Evolutionary conservation across 257 asterid genomes (phyloP).

Genomic region (Verbena officinalis): DNA sequence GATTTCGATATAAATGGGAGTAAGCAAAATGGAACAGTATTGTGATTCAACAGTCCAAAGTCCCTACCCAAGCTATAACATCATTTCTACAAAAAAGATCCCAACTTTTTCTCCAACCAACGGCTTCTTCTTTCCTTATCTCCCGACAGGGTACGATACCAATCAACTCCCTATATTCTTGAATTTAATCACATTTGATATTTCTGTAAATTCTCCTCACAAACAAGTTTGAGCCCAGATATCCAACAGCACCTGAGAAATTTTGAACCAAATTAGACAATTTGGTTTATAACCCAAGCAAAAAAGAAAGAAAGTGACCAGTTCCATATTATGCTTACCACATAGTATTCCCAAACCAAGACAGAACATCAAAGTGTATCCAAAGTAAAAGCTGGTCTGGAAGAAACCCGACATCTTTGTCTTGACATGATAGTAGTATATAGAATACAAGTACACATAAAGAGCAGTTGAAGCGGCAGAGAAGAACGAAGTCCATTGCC

Average conservation of each 20-base stretch:
- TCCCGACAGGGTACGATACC: constrained; percentile 29
- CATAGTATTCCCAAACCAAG: constrained; percentile 76
- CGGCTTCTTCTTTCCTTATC: constrained; percentile 33
- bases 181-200: constrained; percentile 82
- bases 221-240: constrained; percentile 85
- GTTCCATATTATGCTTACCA: no score
- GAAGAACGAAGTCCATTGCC: constrained; percentile 80
- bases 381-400: constrained; percentile 72
- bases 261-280: background rate
- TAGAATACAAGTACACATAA: constrained; percentile 62
- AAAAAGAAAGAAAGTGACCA: background rate
- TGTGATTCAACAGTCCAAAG: constrained; percentile 25
- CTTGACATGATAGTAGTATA: constrained; percentile 60
- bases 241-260: constrained; percentile 92
- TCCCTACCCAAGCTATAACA: constrained; percentile 37
- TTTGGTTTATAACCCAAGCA: background rate
- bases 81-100: constrained; percentile 38
- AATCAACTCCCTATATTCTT: constrained; percentile 30
- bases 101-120: constrained; percentile 12
- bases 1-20: constrained; percentile 30
- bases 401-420: constrained; percentile 79
- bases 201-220: constrained; percentile 96
- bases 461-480: constrained; percentile 67
- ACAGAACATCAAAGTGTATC: constrained; percentile 70
- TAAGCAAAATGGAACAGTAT: constrained; percentile 14